Evolutionary conservation across 345 rosid genomes (phyloP), one percentile per base, ranked within the genome.

Genomic region (Lumnitzera racemosa): DNA sequence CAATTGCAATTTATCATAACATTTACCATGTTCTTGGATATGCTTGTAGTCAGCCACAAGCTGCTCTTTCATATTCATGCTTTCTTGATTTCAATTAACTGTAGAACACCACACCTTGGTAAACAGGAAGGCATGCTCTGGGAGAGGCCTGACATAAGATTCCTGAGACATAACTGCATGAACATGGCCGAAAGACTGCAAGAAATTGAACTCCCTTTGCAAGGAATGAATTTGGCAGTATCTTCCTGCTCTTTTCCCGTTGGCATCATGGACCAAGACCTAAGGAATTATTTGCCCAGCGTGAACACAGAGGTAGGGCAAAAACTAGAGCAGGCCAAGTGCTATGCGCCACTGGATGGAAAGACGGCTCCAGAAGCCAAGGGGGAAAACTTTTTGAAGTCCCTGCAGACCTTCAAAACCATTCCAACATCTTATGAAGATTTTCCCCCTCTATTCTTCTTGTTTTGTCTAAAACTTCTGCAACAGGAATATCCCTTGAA

Each of bases 191-290:
- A 67, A 58, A 80, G 80, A 62, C 41, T 84, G 57, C 60, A 65
- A 50, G 81, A 70, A 24, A 70, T 78, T 27, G 90, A 84, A 55
- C 67, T 70, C 36, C 69, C 72, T 52, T 52, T 87, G 53, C 68
- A 80, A 60, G 95, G 95, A 31, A 67, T 87, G 76, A 83, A 82
- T 69, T 41, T 84, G 51, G 79, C 84, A 23, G 58, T 87, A 27
- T 64, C 68, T 17, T 80, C 78, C 27, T 71, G 79, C 76, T 67
- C 60, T 2, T 75, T 84, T 47, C 86, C 88, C n/a, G 70, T 75
- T 63, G 60, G 69, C 58, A 56, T 64, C 62, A 67, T 65, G 29
- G 78, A 74, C 17, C 76, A 68, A 20, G 79, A 81, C 47, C 56
- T 80, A 3, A 57, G 60, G 49, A 59, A 59, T 61, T 66, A 48